Percentiles rank a stretch among this genome's conserved stretches.
phyloP scores from a whole-genome alignment of 1,284 basidiomycete species.

The Trametes versicolor region DNA sequence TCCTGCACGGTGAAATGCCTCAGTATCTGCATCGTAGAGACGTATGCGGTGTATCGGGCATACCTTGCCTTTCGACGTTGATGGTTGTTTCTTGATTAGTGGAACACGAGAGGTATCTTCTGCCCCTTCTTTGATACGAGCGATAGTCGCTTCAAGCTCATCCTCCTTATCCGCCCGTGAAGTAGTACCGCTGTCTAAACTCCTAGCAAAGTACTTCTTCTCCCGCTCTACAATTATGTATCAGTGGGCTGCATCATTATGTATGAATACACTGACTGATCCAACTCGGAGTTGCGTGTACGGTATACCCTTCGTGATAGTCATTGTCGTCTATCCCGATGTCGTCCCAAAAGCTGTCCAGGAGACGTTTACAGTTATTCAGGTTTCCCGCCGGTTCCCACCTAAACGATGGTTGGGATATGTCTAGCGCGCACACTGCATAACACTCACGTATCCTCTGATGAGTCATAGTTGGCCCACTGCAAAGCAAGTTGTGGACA shows the following conservation, averaged over 20 bases:
- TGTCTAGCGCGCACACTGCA: not conserved
- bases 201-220: slow-evolving; percentile 53
- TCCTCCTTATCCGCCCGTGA: slow-evolving; percentile 37
- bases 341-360: slow-evolving; percentile 70
- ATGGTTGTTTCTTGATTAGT: slow-evolving; percentile 12
- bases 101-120: not conserved
- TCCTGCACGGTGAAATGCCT: slow-evolving; percentile 4
- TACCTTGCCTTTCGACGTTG: slow-evolving; percentile 25
- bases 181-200: slow-evolving; percentile 23
- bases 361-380: slow-evolving; percentile 59
- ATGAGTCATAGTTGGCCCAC: slow-evolving; percentile 62
- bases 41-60: not conserved
- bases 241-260: slow-evolving; percentile 4
- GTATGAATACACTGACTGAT: slow-evolving; percentile 34
- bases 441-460: slow-evolving; percentile 54
- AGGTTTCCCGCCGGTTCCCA: slow-evolving; percentile 75
- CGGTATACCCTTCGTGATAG: slow-evolving; percentile 54
- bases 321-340: slow-evolving; percentile 66
- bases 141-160: slow-evolving; percentile 23
- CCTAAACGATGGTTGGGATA: slow-evolving; percentile 45
- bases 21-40: not conserved
- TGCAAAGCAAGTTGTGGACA: slow-evolving; percentile 41
- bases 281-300: slow-evolving; percentile 48
- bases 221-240: slow-evolving; percentile 46
- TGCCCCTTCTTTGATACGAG: slow-evolving; percentile 3